These are phyloP conservation scores for Retiboletus flavoniger DNA, from an alignment of 1,284 basidiomycete species.

Conservation along the genomic window DNA sequence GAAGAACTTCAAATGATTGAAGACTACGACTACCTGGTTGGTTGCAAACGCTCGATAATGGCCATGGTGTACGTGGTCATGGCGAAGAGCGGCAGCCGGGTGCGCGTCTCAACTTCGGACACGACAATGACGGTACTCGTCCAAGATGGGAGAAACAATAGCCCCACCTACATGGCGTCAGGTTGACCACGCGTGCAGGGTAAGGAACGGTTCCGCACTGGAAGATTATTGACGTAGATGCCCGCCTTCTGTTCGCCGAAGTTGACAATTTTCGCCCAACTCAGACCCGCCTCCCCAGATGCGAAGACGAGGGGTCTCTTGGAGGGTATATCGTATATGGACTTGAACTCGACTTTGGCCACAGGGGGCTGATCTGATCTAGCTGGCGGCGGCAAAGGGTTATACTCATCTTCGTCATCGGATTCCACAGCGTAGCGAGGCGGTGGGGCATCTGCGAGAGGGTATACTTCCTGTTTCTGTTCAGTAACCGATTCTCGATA, in stretches of 20 bases:
- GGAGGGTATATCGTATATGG: constrained; percentile 29
- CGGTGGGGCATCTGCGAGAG: constrained; percentile 53
- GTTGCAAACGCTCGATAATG: constrained; percentile 46
- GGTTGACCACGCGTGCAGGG: not conserved
- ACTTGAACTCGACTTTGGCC: constrained; percentile 41
- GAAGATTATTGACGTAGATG: constrained; percentile 45
- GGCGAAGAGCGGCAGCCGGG: constrained; percentile 49
- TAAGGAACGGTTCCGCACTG: constrained; percentile 36
- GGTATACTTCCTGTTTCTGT: constrained; percentile 48
- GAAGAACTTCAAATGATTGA: not conserved
- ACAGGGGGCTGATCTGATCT: constrained; percentile 20
- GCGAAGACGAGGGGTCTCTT: constrained; percentile 43
- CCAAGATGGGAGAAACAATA: constrained; percentile 52
- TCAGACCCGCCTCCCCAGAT: constrained; percentile 45
- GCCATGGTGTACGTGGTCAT: constrained; percentile 50
- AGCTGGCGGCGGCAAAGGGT: constrained; percentile 36
- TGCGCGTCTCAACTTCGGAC: constrained; percentile 46
- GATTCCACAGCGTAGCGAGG: constrained; percentile 65
- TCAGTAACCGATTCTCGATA: not conserved
- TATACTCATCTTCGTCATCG: constrained; percentile 64
- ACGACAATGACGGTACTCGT: constrained; percentile 46
- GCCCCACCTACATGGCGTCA: constrained; percentile 46
- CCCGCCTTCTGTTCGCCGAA: constrained; percentile 53
- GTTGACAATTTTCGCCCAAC: constrained; percentile 50
- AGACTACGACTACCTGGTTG: constrained; percentile 41